phyloP scores from a whole-genome alignment of 192 early-diverging fungal species.

The Entomortierella beljakovae region DNA sequence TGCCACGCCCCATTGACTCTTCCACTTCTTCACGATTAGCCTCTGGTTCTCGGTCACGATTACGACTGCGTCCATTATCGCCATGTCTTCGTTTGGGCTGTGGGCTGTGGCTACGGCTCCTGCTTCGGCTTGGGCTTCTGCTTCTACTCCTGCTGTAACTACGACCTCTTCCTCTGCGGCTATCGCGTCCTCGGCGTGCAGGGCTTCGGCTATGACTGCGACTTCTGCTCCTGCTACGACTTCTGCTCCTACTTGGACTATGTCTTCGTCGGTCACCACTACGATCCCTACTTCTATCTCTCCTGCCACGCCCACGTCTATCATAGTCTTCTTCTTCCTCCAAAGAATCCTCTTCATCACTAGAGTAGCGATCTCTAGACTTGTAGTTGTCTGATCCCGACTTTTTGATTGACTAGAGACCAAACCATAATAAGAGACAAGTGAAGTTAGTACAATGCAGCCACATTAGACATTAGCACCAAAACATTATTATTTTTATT shows the following conservation, averaged over 20 bases:
- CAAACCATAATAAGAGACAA: background rate
- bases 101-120: conserved; percentile 26
- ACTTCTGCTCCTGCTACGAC: conserved; percentile 33
- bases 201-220: conserved; percentile 42
- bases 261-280: conserved; percentile 23
- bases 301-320: conserved; percentile 50
- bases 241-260: conserved; percentile 12
- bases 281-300: conserved; percentile 47
- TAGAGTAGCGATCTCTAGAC: conserved; percentile 35
- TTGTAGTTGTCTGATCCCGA: conserved; percentile 51
- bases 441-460: background rate
- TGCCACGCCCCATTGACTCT: conserved; percentile 2
- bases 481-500: background rate
- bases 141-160: conserved; percentile 31
- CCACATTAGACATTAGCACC: too few species aligned
- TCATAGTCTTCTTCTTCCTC: conserved; percentile 67
- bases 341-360: conserved; percentile 66
- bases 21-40: conserved; percentile 34
- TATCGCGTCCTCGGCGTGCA: conserved; percentile 45
- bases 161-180: conserved; percentile 21
- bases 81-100: conserved; percentile 12
- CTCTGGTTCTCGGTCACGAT: conserved; percentile 32
- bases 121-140: conserved; percentile 26
- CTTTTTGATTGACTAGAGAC: conserved; percentile 47
- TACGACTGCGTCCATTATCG: conserved; percentile 2